These are phyloP conservation scores for Spathaspora girioi DNA, from an alignment of 805 yeast species.

Conservation along the genomic window DNA sequence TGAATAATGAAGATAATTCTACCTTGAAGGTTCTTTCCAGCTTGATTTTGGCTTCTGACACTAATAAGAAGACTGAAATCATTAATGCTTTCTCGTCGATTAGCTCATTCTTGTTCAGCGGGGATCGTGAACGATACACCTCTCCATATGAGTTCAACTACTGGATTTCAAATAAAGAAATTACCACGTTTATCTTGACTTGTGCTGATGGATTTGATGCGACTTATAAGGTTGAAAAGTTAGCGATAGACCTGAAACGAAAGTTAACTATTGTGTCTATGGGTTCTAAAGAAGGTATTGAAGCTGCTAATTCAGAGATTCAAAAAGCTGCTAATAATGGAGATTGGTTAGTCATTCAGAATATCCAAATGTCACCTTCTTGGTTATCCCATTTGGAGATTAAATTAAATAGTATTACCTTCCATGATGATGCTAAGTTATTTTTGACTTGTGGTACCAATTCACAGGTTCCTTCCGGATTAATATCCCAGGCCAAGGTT, in stretches of 20 bases:
- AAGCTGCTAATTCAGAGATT: constrained; percentile 54
- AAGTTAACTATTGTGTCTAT: constrained; percentile 51
- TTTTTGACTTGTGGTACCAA: constrained; percentile 61
- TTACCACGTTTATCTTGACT: constrained; percentile 47
- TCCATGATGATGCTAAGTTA: constrained; percentile 43
- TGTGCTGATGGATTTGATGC: constrained; percentile 68
- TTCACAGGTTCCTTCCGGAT: constrained; percentile 49
- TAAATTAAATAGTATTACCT: constrained; percentile 26
- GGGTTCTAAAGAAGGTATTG: constrained; percentile 69
- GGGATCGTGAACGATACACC: constrained; percentile 13
- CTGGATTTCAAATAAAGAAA: constrained; percentile 17
- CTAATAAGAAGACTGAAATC: constrained; percentile 1
- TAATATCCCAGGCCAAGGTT: constrained; percentile 53
- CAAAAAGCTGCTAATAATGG: constrained; percentile 44
- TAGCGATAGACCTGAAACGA: constrained; percentile 30
- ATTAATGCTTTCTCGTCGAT: constrained; percentile 1
- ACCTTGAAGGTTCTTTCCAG: constrained; percentile 12
- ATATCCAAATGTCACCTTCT: constrained; percentile 64
- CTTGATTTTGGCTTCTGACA: constrained; percentile 10
- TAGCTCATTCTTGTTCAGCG: constrained; percentile 2
- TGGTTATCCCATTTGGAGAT: constrained; percentile 61
- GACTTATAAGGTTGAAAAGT: constrained; percentile 44
- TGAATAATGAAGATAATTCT: constrained; percentile 14
- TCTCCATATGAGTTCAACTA: constrained; percentile 30
- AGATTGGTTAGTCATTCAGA: constrained; percentile 75